Evolutionary conservation across 257 asterid species (phyloP), one percentile per base, ranked within the genome.

Genomic region (Solanum virginianum): DNA sequence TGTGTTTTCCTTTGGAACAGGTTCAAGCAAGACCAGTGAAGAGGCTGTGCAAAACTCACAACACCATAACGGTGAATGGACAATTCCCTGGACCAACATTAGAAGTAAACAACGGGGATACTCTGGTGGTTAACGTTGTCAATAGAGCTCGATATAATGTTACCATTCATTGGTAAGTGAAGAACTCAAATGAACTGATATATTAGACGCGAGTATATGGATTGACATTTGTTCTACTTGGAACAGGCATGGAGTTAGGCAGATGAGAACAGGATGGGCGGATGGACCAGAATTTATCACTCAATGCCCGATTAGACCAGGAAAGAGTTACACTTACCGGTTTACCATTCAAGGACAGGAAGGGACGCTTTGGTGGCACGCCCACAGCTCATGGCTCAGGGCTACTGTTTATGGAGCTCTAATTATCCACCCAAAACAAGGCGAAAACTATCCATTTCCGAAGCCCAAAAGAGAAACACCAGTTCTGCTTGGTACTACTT

Each of bases 291-390:
- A 92, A 59, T 95, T 93, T 54, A 81, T 95, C 56, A 95, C 97
- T 18, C 97, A 95, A 54, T 93, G 98, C 86, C 98, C 97, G 0
- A 92, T 95, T 18, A 88, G 94, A 84, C 97, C 98, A 1, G 98
- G 97, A 56, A 85, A 72, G 45, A 95, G 94, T 75, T 95, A 93
- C 85, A 95, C 94, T 0, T 95, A 95, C 83, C 88, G 97, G 8
- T 95, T 95, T 84, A 91, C 94, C 0, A 93, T 95, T 53, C 90
- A 91, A 88, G 98, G 94, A 22, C 98, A 95, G 97, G n/a, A 92
- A 89, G 98, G 98, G 56, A 95, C 98, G 0, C 92, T 94, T 1
- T 94, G 98, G 97, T 94, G 98, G 98, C 98, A 95, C 65, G 98
- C 98, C 39, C 98, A 95, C 83, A 95, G 98, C 83, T 95, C 98